Conservation (phyloP, 306 rosid species). For the peach (Prunus persica) region Prunus_persica_NCBIv2 NC_034016.1:17163001-17163500, state of each 20-base stretch:
- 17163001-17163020: not conserved
- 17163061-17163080: constrained; percentile 39
- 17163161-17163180: not conserved
- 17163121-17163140: constrained; percentile 57
- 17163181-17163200: constrained; percentile 30
- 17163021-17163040: not conserved
- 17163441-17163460: too few relatives aligned
- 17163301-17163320: not conserved
- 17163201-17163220: constrained; percentile 54
- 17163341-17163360: not conserved
- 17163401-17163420: too few relatives aligned
- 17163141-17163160: constrained; percentile 56
- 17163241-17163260: constrained; percentile 33
- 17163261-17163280: constrained; percentile 22
- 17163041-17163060: constrained; percentile 10
- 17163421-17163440: too few relatives aligned
- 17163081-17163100: constrained; percentile 59
- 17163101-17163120: constrained; percentile 6
- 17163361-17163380: too few relatives aligned
- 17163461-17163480: too few relatives aligned
- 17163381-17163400: too few relatives aligned
- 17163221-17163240: constrained; percentile 45
- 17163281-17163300: constrained; percentile 10
- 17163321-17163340: not conserved
- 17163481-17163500: too few relatives aligned